A percentile compares a stretch with the other conserved stretches of the same genome.
phyloP scores from a whole-genome alignment of 78 protist genomes.

The Monocercomonoides exilis region DNA sequence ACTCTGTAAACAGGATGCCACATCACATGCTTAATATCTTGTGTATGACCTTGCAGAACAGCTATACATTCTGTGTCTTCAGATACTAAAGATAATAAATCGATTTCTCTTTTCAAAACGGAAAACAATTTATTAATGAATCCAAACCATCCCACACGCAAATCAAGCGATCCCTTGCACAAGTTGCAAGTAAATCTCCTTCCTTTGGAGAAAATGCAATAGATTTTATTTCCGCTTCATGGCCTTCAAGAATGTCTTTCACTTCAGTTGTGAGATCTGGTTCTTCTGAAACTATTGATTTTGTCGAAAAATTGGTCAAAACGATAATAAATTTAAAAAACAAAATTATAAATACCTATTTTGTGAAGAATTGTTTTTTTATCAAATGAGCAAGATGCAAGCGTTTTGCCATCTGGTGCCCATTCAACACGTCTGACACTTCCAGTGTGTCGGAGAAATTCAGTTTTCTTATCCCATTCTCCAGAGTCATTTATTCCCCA shows the following conservation, averaged over 20 bases:
- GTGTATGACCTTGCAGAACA: constrained; percentile 73
- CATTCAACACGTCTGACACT: constrained; percentile 67
- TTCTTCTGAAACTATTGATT: not conserved
- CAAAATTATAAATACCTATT: constrained; percentile 20
- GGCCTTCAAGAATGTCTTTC: constrained; percentile 79
- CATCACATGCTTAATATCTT: constrained; percentile 75
- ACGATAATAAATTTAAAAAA: not conserved
- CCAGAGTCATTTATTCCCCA: not conserved
- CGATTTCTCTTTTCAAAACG: not conserved
- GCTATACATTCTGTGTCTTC: constrained; percentile 64
- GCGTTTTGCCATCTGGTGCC: constrained; percentile 52
- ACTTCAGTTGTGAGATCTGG: constrained; percentile 34
- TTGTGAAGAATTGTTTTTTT: constrained; percentile 14
- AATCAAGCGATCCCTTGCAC: constrained; percentile 82
- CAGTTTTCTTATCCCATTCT: not conserved
- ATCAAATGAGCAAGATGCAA: constrained; percentile 72
- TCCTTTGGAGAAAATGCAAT: constrained; percentile 57
- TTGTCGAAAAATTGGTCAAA: not conserved
- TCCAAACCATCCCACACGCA: constrained; percentile 75
- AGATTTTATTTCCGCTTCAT: constrained; percentile 79
- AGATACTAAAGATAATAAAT: not conserved
- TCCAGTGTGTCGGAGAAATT: constrained; percentile 19
- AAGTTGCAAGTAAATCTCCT: constrained; percentile 78
- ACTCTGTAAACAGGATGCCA: constrained; percentile 60
- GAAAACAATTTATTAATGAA: not conserved